Evolutionary conservation across 1,284 basidiomycete genomes (phyloP).

Genomic region (Moesziomyces sp.): DNA sequence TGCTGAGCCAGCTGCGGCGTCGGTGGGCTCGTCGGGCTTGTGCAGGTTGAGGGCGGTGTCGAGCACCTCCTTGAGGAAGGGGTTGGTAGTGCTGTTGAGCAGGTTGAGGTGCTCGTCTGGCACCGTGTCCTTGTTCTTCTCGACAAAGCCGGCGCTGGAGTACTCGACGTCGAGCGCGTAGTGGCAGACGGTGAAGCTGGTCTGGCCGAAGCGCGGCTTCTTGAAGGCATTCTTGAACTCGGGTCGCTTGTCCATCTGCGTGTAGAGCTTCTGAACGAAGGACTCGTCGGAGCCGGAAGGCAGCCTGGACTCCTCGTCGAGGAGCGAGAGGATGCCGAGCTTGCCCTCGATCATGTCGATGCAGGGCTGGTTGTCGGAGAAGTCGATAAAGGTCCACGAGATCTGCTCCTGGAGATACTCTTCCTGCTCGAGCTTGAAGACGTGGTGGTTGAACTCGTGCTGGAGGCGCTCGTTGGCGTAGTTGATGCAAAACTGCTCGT

Average conservation of each 20-base stretch:
- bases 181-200: slow-evolving; percentile 96
- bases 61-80: slow-evolving; percentile 92
- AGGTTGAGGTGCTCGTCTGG: slow-evolving; percentile 96
- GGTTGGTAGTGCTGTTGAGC: slow-evolving; percentile 84
- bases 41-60: slow-evolving; percentile 70
- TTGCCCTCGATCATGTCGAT: slow-evolving; percentile 99
- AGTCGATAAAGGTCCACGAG: slow-evolving; percentile 99
- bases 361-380: slow-evolving; percentile 96
- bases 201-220: slow-evolving; percentile 96
- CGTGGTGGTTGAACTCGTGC: slow-evolving; percentile 82
- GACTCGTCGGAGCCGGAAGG: slow-evolving; percentile 92
- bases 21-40: slow-evolving; percentile 46
- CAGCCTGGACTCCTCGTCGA: slow-evolving; percentile 97
- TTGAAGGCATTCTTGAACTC: slow-evolving; percentile 92
- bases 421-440: slow-evolving; percentile 87
- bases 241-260: slow-evolving; percentile 81
- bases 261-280: slow-evolving; percentile 92
- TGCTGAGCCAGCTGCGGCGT: slow-evolving; percentile 13
- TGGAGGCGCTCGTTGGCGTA: slow-evolving; percentile 93
- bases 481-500: slow-evolving; percentile 99
- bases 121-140: slow-evolving; percentile 98
- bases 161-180: slow-evolving; percentile 99
- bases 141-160: slow-evolving; percentile 96
- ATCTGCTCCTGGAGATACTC: slow-evolving; percentile 99
- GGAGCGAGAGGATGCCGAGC: slow-evolving; percentile 90